phyloP scores from a whole-genome alignment of 192 early-diverging fungal species.

The Coemansia sp. region DNA sequence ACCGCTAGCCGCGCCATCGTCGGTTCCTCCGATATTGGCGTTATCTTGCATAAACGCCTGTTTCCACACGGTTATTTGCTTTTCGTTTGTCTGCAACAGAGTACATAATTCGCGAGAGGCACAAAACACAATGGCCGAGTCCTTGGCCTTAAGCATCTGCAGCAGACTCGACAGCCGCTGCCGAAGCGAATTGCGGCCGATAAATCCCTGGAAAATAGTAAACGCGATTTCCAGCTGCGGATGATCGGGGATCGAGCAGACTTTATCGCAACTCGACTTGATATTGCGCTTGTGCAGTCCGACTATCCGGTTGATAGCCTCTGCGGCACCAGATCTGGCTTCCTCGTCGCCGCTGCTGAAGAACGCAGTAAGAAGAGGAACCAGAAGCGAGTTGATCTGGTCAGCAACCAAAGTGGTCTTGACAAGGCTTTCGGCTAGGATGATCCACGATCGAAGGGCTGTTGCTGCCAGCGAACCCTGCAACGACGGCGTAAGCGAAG shows the following conservation, averaged over 20 bases:
- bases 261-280: conserved; percentile 8
- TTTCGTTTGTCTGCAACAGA: conserved; percentile 23
- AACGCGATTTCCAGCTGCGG: conserved; percentile 25
- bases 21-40: neutral
- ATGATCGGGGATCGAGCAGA: conserved; percentile 53
- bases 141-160: conserved; percentile 36
- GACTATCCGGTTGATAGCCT: conserved; percentile 27
- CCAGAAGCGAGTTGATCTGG: conserved; percentile 46
- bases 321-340: conserved; percentile 13
- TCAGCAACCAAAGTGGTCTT: conserved; percentile 25
- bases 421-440: conserved; percentile 35
- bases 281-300: conserved; percentile 19
- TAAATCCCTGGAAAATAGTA: conserved; percentile 25
- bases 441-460: conserved; percentile 35
- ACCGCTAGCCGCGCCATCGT: neutral
- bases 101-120: conserved; percentile 34
- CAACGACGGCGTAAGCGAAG: conserved; percentile 39
- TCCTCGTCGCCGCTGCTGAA: conserved; percentile 1
- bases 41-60: conserved; percentile 13
- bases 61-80: conserved; percentile 38
- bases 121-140: conserved; percentile 40
- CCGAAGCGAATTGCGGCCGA: conserved; percentile 8
- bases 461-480: conserved; percentile 19
- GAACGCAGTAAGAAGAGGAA: conserved; percentile 44
- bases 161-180: conserved; percentile 19